Base-by-base conservation (phyloP, 768 basidiomycete species). In the Boletellus emodensis region DNA sequence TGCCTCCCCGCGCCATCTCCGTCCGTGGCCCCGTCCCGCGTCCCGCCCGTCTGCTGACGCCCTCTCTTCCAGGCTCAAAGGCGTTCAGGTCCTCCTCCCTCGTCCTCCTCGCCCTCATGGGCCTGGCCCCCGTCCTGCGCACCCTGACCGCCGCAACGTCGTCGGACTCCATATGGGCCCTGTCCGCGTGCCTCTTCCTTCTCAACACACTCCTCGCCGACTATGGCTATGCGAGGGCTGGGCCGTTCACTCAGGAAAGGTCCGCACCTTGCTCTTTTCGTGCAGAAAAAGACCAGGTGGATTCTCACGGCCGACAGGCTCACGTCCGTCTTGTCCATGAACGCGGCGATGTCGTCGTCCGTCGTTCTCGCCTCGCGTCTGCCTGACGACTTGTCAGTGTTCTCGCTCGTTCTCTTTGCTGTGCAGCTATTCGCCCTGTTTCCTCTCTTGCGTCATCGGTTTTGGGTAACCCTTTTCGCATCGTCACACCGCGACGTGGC, bases 111-210 rank as follows among this genome's bases (percentile, higher is more conserved):
- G 81, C 90, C 7, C 78, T 99, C 52, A 83, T 96, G 74, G 85
- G 93, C 14, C 75, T 97, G 48, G 86, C 94, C 3, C 96, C 96
- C 13, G 88, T 97, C 10, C 74, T 98, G 49, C 82, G 86, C 61
- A 97, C 95, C 6, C 72, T 99, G 62, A 95, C 93, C 26, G 88
- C 90, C 35, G 91, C 94, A 22, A 97, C 94, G 4, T 96, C 95
- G 35, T 90, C 90, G 12, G 96, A 99, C 67, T 93, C 93, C 26
- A 94, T 98, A 56, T 97, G 93, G 93, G 94, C 95, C 6, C 71
- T 97, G 44, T 82, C 92, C n/a, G 89, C 90, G 4, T 75, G 77
- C 45, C 79, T 98, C 39, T 90, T 97, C 67, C 73, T 82, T 46
- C 72, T 96, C 35, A 92, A 94, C 64, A 76, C 84, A 17, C 72